Conservation (phyloP, 2,329 filamentous ascomycete genomes). For the Nigrospora oryzae region DNA sequence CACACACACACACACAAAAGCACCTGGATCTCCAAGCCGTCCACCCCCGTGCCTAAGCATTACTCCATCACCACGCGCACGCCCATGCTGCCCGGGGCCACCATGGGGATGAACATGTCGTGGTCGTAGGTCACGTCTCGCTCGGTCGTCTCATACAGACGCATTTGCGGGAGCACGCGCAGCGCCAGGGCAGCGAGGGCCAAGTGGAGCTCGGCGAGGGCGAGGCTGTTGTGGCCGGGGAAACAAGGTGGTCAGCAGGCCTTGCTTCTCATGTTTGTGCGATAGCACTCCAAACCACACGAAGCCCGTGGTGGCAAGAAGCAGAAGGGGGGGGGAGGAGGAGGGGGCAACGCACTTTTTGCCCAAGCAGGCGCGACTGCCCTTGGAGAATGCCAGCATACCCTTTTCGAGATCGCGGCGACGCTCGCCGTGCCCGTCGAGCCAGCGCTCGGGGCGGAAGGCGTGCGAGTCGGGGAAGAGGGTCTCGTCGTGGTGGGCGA, state of each 20-base stretch:
- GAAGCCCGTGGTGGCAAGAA: background rate
- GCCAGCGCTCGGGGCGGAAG: constrained; percentile 15
- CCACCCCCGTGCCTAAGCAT: too few species aligned
- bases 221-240: constrained; percentile 7
- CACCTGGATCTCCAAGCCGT: too few species aligned
- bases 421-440: background rate
- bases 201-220: constrained; percentile 14
- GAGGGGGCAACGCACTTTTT: constrained; percentile 18
- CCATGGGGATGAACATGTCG: constrained; percentile 12
- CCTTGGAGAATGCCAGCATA: constrained; percentile 32
- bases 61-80: constrained; percentile 4
- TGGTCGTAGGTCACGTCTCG: constrained; percentile 19
- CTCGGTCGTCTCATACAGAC: constrained; percentile 10
- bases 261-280: too few species aligned
- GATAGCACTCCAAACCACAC: background rate
- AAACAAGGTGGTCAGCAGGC: constrained; percentile 3
- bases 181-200: constrained; percentile 9
- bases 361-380: constrained; percentile 32
- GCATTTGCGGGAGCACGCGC: constrained; percentile 14
- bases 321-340: background rate
- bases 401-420: background rate
- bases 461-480: constrained; percentile 8
- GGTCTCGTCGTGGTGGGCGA: constrained; percentile 11
- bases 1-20: too few species aligned
- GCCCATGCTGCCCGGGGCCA: constrained; percentile 2